Base-by-base conservation (phyloP, 192 early-diverging fungal genomes). In the Coemansia sp. region DNA sequence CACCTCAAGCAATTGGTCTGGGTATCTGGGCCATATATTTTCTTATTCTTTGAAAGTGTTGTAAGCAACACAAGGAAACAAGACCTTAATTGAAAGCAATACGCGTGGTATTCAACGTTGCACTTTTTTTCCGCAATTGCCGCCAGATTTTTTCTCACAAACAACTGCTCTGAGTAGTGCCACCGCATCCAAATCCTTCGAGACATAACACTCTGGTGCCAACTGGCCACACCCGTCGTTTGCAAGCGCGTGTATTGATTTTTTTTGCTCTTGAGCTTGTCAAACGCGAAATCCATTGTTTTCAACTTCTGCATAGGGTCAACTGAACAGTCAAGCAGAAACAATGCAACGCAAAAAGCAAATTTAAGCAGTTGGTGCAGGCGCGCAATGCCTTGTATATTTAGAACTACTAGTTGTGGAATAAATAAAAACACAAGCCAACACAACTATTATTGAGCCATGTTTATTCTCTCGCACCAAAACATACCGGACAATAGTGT, bases 291-390 rank as follows among this genome's bases (percentile, higher is more conserved):
- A 60, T 33, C 57, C 57, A 33, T 60, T 60, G 57, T 60, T 60
- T 31, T 31, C 7, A 16, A 34, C 57, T 60, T 60, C 57, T 60
- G 57, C 57, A 60, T 60, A 60, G 31, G 57, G 31, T 34, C 57
- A 60, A 60, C 57, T 60, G 57, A 60, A 31, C 57, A 18, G 57
- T 31, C 57, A 7, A 16, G 31, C 33, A 36, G 15, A 34, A 31
- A 60, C 57, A 60, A 60, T 60, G 36, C 57, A 36, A 1, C 16
- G 15, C 16, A 18, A 60, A 18, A 60, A 60, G 57, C 57, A 60
- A 36, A 60, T 60, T 60, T 60, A 60, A 60, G 57, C 57, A 60
- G 2, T 60, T 34, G 16, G 31, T 60, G 57, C 57, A 60, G 57
- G 16, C 31, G 57, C 31, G 12, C 31, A 31, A 36, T 18, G 16